Evolutionary conservation across 805 yeast species (phyloP).

Genomic region (Candida sonorensis): DNA sequence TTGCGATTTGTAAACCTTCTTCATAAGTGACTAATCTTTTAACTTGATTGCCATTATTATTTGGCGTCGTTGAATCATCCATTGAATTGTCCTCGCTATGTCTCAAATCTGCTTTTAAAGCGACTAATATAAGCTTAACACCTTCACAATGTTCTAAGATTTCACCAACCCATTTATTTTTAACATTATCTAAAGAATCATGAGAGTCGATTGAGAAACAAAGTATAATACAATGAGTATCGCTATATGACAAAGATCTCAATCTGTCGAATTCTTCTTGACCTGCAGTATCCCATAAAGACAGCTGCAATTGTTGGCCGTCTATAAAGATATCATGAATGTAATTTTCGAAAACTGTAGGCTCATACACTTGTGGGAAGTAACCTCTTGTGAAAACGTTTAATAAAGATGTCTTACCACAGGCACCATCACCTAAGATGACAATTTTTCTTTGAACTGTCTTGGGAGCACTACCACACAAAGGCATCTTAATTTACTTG

Average conservation of each 20-base stretch:
- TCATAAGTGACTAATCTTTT: slow-evolving; percentile 74
- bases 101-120: slow-evolving; percentile 90
- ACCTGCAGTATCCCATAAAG: slow-evolving; percentile 98
- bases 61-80: slow-evolving; percentile 9
- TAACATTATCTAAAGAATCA: slow-evolving; percentile 92
- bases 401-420: slow-evolving; percentile 92
- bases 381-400: slow-evolving; percentile 96
- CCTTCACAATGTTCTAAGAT: slow-evolving; percentile 97
- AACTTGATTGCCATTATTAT: slow-evolving; percentile 21
- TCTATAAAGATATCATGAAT: slow-evolving; percentile 96
- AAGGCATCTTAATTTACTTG: slow-evolving; percentile 26
- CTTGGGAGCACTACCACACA: slow-evolving; percentile 39
- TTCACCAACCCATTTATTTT: slow-evolving; percentile 95
- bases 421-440: slow-evolving; percentile 96
- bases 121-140: slow-evolving; percentile 87
- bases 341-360: slow-evolving; percentile 95
- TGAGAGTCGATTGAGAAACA: slow-evolving; percentile 93
- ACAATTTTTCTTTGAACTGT: slow-evolving; percentile 86
- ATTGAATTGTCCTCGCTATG: slow-evolving; percentile 40
- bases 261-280: slow-evolving; percentile 96
- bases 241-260: slow-evolving; percentile 87
- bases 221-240: slow-evolving; percentile 94
- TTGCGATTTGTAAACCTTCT: slow-evolving; percentile 90
- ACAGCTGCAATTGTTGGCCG: slow-evolving; percentile 84
- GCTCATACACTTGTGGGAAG: slow-evolving; percentile 97